Conservation (phyloP, 2,329 filamentous ascomycete genomes). For the Neonectria ditissima region DNA sequence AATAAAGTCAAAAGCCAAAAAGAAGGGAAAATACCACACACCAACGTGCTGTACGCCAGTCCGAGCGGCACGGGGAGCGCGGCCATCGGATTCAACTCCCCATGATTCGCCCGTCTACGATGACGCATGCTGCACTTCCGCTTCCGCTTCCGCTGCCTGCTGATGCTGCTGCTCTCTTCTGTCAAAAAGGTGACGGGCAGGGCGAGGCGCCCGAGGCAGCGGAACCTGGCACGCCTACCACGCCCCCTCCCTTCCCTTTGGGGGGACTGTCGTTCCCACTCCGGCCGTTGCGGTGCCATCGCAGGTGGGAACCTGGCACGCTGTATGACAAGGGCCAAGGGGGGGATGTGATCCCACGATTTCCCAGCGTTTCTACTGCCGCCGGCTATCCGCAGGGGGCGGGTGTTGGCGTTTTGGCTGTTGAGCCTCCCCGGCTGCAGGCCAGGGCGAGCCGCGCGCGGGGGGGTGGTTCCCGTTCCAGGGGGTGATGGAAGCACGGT, state of each 20-base stretch:
- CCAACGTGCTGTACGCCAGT: neutral
- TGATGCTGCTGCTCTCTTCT: neutral
- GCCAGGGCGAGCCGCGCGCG: conserved; percentile 15
- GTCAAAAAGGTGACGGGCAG: neutral
- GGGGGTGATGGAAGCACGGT: neutral
- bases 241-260: neutral
- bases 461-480: neutral
- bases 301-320: conserved; percentile 30
- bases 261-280: conserved; percentile 9
- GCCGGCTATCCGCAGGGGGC: conserved; percentile 18
- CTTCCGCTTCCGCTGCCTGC: too few species aligned
- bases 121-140: neutral
- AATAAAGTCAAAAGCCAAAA: neutral
- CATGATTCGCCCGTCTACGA: conserved; percentile 14
- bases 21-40: neutral
- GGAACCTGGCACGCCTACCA: conserved; percentile 4
- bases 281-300: conserved; percentile 38
- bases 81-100: neutral
- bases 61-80: conserved; percentile 4
- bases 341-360: conserved; percentile 15
- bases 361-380: conserved; percentile 32
- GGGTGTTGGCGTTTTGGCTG: neutral
- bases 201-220: conserved; percentile 8
- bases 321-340: conserved; percentile 25
- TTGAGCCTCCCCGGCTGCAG: conserved; percentile 23